Conservation (phyloP, 305 asterid species). For the Withania somnifera region DNA sequence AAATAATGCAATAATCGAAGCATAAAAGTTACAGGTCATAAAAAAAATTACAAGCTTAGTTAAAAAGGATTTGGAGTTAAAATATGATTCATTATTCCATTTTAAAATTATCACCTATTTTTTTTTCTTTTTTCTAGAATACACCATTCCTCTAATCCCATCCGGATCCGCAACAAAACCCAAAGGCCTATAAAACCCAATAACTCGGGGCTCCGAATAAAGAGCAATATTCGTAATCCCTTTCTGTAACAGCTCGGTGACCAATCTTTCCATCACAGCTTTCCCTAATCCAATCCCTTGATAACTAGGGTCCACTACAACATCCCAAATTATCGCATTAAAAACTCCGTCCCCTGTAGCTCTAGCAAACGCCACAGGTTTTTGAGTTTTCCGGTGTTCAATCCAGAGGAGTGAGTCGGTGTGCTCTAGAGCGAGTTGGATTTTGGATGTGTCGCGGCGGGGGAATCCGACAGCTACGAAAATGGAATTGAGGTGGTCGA, state of each 20-base stretch:
- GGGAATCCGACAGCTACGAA: conserved; percentile 89
- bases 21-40: no score
- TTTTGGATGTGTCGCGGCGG: conserved; percentile 60
- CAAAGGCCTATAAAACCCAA: conserved; percentile 82
- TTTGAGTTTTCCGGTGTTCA: conserved; percentile 48
- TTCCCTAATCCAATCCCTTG: conserved; percentile 90
- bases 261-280: conserved; percentile 83
- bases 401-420: conserved; percentile 76
- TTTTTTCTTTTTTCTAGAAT: conserved; percentile 46
- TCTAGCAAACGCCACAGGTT: conserved; percentile 91
- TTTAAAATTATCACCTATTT: conserved; percentile 1
- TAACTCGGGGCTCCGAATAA: conserved; percentile 92
- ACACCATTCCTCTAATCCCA: conserved; percentile 90
- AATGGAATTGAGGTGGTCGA: conserved; percentile 70
- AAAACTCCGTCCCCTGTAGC: conserved; percentile 95
- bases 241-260: conserved; percentile 44
- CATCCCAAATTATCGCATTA: conserved; percentile 90
- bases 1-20: no score
- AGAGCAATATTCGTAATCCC: conserved; percentile 69
- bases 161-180: conserved; percentile 90
- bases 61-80: no score
- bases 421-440: conserved; percentile 65
- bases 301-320: conserved; percentile 86
- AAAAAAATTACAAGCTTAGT: no score
- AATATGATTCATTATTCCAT: no score